Evolutionary conservation across 2,329 filamentous ascomycete genomes (phyloP).

Genomic region (Aspergillus intermedius): DNA sequence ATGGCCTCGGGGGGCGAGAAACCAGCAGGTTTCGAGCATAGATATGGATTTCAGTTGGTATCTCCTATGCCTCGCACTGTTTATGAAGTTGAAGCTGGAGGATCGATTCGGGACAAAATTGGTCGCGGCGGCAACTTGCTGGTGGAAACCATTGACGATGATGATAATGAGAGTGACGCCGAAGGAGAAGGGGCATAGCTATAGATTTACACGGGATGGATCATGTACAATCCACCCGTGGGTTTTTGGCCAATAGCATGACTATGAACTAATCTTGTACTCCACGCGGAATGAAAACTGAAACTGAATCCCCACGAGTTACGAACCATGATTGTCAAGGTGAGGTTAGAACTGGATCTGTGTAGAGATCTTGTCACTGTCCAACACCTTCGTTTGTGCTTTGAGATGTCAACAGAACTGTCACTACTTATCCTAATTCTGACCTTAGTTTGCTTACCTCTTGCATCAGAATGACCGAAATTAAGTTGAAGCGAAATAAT

Average conservation of each 20-base stretch:
- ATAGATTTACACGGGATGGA: conserved; percentile 16
- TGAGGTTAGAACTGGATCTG: no score
- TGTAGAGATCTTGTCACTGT: no score
- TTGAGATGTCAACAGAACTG: no score
- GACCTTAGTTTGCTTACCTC: no score
- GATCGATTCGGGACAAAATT: conserved; percentile 64
- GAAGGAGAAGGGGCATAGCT: conserved; percentile 17
- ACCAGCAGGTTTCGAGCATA: conserved; percentile 67
- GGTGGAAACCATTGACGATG: conserved; percentile 62
- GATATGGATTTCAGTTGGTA: conserved; percentile 79
- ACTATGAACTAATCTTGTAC: background rate
- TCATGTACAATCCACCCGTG: background rate
- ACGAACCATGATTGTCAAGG: no score
- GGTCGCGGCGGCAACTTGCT: conserved; percentile 82
- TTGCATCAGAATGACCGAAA: no score
- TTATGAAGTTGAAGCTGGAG: conserved; percentile 61
- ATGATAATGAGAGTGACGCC: conserved; percentile 50
- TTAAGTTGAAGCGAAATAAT: no score
- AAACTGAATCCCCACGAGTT: no score
- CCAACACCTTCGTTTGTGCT: no score
- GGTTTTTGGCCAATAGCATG: no score
- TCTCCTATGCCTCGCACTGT: conserved; percentile 78
- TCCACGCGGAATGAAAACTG: background rate
- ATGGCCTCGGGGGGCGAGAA: conserved; percentile 37
- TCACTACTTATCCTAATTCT: no score